These are phyloP conservation scores for Obelidium mucronatum DNA, from an alignment of 192 early-diverging fungal species.

Conservation along the genomic window DNA sequence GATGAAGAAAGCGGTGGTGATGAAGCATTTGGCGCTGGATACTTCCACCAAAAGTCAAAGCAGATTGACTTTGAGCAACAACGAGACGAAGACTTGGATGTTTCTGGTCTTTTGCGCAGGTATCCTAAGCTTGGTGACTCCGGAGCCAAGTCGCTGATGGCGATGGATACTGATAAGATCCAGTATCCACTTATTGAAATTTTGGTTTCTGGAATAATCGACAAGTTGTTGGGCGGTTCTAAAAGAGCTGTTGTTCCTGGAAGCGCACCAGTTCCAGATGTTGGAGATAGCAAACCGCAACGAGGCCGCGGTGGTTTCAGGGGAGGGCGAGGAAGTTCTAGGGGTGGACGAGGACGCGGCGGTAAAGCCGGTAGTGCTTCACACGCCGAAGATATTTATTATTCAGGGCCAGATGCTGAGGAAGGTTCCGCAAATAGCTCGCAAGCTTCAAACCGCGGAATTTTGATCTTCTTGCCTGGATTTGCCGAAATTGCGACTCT, in stretches of 20 bases:
- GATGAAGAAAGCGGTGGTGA: not conserved
- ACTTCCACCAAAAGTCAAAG: not conserved
- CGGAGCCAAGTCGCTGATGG: slow-evolving; percentile 27
- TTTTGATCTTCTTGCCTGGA: slow-evolving; percentile 55
- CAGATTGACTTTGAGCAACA: slow-evolving; percentile 1
- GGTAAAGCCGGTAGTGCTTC: not conserved
- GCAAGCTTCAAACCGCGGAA: slow-evolving; percentile 35
- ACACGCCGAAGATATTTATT: not conserved
- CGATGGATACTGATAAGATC: slow-evolving; percentile 52
- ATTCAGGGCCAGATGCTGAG: no score
- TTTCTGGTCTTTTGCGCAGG: slow-evolving; percentile 26
- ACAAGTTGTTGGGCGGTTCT: slow-evolving; percentile 30
- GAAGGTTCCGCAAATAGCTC: not conserved
- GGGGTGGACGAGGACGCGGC: slow-evolving; percentile 20
- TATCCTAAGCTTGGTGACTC: slow-evolving; percentile 39
- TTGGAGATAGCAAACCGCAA: not conserved
- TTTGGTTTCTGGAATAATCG: slow-evolving; percentile 46
- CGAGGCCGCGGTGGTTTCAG: not conserved
- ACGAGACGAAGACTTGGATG: slow-evolving; percentile 41
- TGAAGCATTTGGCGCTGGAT: not conserved
- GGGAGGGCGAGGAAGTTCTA: slow-evolving; percentile 9
- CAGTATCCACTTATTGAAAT: slow-evolving; percentile 58
- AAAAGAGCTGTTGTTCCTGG: slow-evolving; percentile 18
- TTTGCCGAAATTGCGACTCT: slow-evolving; percentile 38
- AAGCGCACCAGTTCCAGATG: not conserved